phyloP scores from a whole-genome alignment of 257 asterid species.

The Petunia axillaris region DNA sequence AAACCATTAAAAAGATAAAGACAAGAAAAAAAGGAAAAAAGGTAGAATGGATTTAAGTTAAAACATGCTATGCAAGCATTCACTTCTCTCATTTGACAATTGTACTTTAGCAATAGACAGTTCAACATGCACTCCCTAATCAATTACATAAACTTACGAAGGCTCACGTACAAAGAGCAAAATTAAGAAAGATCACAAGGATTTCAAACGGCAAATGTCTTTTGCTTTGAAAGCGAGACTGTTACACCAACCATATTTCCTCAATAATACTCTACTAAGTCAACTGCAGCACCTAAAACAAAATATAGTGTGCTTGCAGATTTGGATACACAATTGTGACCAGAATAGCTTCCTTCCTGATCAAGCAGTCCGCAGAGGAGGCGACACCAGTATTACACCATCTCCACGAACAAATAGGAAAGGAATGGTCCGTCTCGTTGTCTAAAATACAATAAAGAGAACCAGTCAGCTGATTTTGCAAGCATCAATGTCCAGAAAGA shows the following conservation, averaged over 20 bases:
- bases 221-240: background rate
- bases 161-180: background rate
- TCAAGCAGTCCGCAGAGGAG: constrained; percentile 89
- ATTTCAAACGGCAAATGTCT: background rate
- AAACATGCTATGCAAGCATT: background rate
- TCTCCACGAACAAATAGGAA: constrained; percentile 96
- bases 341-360: background rate
- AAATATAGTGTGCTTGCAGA: background rate
- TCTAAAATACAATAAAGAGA: constrained; percentile 41
- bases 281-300: constrained; percentile 18
- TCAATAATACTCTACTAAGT: background rate
- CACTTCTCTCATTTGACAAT: background rate
- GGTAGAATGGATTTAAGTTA: background rate
- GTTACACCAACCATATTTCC: background rate
- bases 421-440: constrained; percentile 77
- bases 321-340: background rate
- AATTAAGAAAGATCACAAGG: background rate
- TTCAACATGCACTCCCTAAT: background rate
- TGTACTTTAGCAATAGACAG: background rate
- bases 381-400: constrained; percentile 94
- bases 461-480: constrained; percentile 5
- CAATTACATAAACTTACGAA: background rate
- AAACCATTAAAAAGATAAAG: background rate
- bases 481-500: background rate
- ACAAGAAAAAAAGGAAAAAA: background rate